phyloP scores from a whole-genome alignment of 495 filamentous ascomycete genomes.

The Penicillium steckii region DNA sequence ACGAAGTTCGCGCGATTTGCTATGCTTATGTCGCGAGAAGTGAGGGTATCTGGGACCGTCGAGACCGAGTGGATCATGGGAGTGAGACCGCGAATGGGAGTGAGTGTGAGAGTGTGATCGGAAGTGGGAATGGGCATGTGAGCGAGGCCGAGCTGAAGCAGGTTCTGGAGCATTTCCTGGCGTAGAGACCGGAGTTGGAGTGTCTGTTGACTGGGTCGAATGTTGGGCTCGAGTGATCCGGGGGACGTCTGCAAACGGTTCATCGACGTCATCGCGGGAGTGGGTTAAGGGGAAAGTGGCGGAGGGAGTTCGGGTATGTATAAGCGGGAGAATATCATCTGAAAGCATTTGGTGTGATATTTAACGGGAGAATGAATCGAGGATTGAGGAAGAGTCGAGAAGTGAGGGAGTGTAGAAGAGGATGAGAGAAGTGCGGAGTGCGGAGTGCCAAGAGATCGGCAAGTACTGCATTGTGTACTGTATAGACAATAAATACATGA shows the following conservation, averaged over 20 bases:
- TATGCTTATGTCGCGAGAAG: constrained; percentile 34
- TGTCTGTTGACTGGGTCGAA: not conserved
- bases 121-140: constrained; percentile 2
- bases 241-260: constrained; percentile 16
- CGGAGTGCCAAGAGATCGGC: too few species aligned
- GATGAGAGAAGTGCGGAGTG: not conserved
- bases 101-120: not conserved
- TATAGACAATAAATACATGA: too few species aligned
- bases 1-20: constrained; percentile 38
- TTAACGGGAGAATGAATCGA: not conserved
- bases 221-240: not conserved
- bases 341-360: constrained; percentile 18
- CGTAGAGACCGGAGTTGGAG: not conserved
- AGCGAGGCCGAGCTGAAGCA: not conserved
- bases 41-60: constrained; percentile 22
- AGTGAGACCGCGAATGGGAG: too few species aligned
- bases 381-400: not conserved
- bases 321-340: constrained; percentile 17
- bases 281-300: constrained; percentile 28
- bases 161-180: not conserved
- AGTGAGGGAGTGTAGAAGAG: not conserved
- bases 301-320: constrained; percentile 14
- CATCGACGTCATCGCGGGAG: constrained; percentile 14
- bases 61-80: constrained; percentile 17
- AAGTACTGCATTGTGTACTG: too few species aligned